Conservation (phyloP, 225 moss, liverwort and hornwort species). For the Antitrichia curtipendula region DNA sequence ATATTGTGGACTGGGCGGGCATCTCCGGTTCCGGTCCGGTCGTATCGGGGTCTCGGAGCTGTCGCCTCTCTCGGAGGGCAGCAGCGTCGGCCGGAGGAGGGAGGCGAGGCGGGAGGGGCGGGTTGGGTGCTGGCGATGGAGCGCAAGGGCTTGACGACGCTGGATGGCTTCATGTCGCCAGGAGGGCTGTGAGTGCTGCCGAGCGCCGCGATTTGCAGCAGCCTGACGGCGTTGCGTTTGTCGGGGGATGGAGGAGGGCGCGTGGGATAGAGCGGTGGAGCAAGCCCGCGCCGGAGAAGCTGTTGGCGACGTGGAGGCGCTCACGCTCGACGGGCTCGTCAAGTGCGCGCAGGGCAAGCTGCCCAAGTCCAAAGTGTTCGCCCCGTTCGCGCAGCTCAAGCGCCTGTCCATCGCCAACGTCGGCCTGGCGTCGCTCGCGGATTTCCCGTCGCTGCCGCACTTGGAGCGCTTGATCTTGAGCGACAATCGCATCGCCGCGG, state of each 20-base stretch:
- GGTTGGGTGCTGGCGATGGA: constrained; percentile 6
- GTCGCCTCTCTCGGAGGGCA: neutral
- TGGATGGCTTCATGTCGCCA: neutral
- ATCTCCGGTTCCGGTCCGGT: neutral
- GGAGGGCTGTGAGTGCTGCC: neutral
- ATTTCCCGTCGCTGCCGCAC: constrained; percentile 57
- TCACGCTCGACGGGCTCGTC: constrained; percentile 58
- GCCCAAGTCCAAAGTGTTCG: constrained; percentile 40
- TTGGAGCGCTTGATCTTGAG: constrained; percentile 59
- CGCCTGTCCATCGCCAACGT: constrained; percentile 68
- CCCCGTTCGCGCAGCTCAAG: constrained; percentile 43
- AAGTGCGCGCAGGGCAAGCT: constrained; percentile 73
- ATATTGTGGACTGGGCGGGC: neutral
- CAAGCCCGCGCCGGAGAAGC: constrained; percentile 42
- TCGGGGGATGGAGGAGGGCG: constrained; percentile 46
- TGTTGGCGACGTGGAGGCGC: constrained; percentile 23
- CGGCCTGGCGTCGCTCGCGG: constrained; percentile 48
- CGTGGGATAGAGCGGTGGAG: constrained; percentile 74
- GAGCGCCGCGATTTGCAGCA: neutral
- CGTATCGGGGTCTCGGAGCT: neutral
- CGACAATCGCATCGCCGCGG: constrained; percentile 69
- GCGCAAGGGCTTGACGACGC: neutral
- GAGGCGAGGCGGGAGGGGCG: neutral
- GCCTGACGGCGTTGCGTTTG: neutral
- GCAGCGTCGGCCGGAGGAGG: neutral